Conservation (phyloP, 331 rosid species). For the Quercus phellos region DNA sequence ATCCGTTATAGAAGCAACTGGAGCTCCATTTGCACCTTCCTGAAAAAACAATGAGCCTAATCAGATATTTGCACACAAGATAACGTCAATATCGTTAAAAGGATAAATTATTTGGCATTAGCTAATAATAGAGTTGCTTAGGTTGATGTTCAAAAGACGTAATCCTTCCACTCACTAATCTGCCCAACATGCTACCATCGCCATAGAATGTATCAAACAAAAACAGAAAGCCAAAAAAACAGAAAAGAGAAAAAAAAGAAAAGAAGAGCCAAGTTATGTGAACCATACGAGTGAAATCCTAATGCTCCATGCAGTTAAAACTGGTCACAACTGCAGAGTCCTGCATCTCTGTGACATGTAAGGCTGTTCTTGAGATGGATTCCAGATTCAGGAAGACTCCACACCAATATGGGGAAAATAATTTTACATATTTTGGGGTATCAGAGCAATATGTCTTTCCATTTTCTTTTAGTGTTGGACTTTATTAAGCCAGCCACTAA, state of each 20-base stretch:
- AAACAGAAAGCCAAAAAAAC: neutral
- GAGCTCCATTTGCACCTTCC: slow-evolving; percentile 69
- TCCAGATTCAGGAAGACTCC: neutral
- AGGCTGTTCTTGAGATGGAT: no score
- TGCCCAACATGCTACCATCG: neutral
- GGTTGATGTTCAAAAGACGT: neutral
- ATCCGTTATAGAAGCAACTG: slow-evolving; percentile 46
- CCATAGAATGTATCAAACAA: neutral
- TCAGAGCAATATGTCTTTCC: neutral
- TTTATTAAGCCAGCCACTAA: neutral
- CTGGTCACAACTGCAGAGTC: neutral
- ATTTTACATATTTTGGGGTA: neutral
- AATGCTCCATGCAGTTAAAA: neutral
- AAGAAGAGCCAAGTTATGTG: neutral
- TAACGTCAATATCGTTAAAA: neutral
- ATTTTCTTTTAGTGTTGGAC: neutral
- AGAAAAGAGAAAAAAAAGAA: no score
- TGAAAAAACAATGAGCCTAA: slow-evolving; percentile 3
- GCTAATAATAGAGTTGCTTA: neutral
- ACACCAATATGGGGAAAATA: neutral
- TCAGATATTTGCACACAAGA: neutral
- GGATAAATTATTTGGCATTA: neutral
- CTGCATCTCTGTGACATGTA: neutral
- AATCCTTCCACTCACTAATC: neutral
- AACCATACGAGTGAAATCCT: neutral